A percentile compares a stretch with the other conserved stretches of the same genome.
Conservation (phyloP, 2,329 filamentous ascomycete genomes). For the Penicillium psychrosexuale region DNA sequence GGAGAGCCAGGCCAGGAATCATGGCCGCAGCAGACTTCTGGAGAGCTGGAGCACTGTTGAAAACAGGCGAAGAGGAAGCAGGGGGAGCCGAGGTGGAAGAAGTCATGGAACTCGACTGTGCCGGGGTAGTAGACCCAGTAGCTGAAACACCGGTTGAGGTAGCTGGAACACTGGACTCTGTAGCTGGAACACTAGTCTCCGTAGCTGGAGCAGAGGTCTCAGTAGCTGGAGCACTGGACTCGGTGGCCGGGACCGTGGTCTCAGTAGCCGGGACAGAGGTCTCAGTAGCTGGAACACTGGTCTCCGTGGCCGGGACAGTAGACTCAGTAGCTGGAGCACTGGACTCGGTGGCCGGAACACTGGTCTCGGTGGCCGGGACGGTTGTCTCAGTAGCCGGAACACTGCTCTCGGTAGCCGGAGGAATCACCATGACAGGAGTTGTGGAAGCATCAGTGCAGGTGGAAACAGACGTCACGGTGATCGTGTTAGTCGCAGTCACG, state of each 20-base stretch:
- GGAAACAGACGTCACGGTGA: slow-evolving; percentile 24
- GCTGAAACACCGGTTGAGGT: not conserved
- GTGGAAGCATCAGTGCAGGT: slow-evolving; percentile 13
- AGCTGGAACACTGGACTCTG: not conserved
- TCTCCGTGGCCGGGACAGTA: not conserved
- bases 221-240: not conserved
- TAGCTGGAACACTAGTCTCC: not conserved
- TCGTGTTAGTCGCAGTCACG: slow-evolving; percentile 24
- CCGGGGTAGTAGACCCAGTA: not conserved
- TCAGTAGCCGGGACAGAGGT: not conserved
- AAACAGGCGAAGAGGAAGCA: slow-evolving; percentile 11
- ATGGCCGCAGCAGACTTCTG: slow-evolving; percentile 16
- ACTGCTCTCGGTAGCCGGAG: not conserved
- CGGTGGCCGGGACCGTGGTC: no score
- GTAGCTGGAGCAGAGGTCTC: no score
- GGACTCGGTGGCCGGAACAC: not conserved
- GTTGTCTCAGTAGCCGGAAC: not conserved
- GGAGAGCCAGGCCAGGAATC: slow-evolving; percentile 16
- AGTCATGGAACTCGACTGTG: not conserved
- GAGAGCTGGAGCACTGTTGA: slow-evolving; percentile 19
- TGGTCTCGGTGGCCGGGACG: not conserved
- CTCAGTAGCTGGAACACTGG: not conserved
- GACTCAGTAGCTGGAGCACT: no score
- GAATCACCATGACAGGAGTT: not conserved
- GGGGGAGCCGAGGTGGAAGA: slow-evolving; percentile 6